A percentile compares a stretch with the other conserved stretches of the same genome.
Evolutionary conservation across 345 rosid genomes (phyloP).

Genomic region (Populus tremula): DNA sequence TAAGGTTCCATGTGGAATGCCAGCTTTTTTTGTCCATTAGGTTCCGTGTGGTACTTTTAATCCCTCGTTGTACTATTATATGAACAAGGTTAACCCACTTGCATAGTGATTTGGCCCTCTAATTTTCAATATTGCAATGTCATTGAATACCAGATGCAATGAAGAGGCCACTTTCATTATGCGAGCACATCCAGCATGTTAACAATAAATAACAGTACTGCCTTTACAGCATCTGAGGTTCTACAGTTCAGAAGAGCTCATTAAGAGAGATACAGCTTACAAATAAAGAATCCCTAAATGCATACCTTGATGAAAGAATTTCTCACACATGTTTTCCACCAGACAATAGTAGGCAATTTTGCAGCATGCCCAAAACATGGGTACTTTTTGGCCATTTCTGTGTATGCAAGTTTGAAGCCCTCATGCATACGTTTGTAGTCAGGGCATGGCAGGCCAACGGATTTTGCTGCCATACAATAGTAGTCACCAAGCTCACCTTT

Average conservation of each 20-base stretch:
- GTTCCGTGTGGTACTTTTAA: no score
- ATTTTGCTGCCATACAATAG: constrained; percentile 98
- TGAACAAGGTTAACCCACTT: neutral
- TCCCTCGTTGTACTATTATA: no score
- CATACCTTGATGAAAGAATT: constrained; percentile 74
- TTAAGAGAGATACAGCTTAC: neutral
- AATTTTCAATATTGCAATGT: neutral
- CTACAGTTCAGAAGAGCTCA: neutral
- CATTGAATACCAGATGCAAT: neutral
- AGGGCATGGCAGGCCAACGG: constrained; percentile 88
- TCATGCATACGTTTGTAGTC: constrained; percentile 85
- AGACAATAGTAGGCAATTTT: constrained; percentile 78
- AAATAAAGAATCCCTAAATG: neutral
- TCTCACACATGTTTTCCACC: constrained; percentile 94
- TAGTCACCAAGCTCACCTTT: constrained; percentile 99
- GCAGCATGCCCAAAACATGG: constrained; percentile 89
- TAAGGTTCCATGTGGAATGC: no score
- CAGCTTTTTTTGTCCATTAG: no score
- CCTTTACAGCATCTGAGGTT: neutral
- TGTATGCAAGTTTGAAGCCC: constrained; percentile 87
- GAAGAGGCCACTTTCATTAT: neutral
- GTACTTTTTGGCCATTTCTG: constrained; percentile 79
- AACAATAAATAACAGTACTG: neutral
- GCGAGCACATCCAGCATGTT: neutral
- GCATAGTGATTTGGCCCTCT: neutral